Conservation (phyloP, 2,329 filamentous ascomycete genomes). For the Pseudopyricularia javanii region DNA sequence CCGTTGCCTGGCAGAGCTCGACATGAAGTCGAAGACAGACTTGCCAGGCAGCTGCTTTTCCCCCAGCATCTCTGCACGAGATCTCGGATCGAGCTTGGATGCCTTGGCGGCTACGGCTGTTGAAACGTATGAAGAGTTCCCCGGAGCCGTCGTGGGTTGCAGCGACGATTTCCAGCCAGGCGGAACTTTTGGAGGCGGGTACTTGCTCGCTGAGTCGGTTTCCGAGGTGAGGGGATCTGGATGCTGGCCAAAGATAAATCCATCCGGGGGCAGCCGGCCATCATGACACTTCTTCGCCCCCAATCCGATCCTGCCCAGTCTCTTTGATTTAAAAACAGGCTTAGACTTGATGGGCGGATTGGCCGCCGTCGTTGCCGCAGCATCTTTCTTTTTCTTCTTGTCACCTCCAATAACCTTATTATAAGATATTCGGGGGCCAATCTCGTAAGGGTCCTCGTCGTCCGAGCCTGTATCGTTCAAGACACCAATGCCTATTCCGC, state of each 20-base stretch:
- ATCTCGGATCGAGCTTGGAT: constrained; percentile 62
- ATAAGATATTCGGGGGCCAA: constrained; percentile 83
- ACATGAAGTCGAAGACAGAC: constrained; percentile 90
- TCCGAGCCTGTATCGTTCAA: constrained; percentile 91
- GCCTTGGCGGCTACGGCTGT: constrained; percentile 66
- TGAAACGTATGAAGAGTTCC: constrained; percentile 40
- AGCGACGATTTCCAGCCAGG: constrained; percentile 56
- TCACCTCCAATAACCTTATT: constrained; percentile 70
- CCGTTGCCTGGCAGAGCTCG: constrained; percentile 61
- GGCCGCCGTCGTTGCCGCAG: constrained; percentile 26
- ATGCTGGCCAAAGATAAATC: constrained; percentile 59
- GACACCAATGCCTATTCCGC: constrained; percentile 76
- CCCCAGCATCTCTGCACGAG: constrained; percentile 68
- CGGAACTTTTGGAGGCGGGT: constrained; percentile 56
- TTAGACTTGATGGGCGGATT: constrained; percentile 55
- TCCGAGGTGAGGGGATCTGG: constrained; percentile 33
- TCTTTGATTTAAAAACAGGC: constrained; percentile 67
- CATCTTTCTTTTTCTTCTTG: constrained; percentile 59
- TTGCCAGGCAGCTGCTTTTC: constrained; percentile 76
- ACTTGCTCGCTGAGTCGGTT: constrained; percentile 28
- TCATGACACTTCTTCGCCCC: constrained; percentile 66
- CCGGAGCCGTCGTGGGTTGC: constrained; percentile 12
- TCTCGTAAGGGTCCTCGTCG: constrained; percentile 86
- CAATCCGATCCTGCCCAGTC: constrained; percentile 26
- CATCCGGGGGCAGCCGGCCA: constrained; percentile 65